These are phyloP conservation scores for Begonia fuchsioides DNA, from an alignment of 306 rosid species.

Conservation along the genomic window DNA sequence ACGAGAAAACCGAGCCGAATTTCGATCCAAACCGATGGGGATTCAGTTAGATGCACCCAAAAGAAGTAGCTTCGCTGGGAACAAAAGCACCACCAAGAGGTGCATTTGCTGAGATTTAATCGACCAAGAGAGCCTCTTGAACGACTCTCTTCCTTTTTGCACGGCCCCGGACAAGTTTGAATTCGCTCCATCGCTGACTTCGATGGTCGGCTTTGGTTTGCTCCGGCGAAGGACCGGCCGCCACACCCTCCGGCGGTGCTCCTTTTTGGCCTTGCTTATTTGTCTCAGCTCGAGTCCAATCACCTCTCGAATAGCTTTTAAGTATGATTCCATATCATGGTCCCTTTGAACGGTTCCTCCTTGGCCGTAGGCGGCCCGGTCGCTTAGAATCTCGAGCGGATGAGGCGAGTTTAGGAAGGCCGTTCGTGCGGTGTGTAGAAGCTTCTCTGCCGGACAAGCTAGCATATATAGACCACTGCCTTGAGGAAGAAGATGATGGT, in stretches of 20 bases:
- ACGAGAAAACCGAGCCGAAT: conserved; percentile 15
- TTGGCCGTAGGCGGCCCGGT: conserved; percentile 72
- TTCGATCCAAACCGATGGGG: too few relatives aligned
- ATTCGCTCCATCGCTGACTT: conserved; percentile 24
- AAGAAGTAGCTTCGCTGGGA: conserved; percentile 52
- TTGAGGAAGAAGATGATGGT: conserved; percentile 70
- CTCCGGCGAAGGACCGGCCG: conserved; percentile 32
- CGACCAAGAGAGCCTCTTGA: conserved; percentile 56
- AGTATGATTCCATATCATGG: conserved; percentile 81
- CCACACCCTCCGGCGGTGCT: conserved; percentile 60
- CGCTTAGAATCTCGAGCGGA: conserved; percentile 81
- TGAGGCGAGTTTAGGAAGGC: conserved; percentile 82
- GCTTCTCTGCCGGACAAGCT: conserved; percentile 34
- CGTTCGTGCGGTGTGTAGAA: conserved; percentile 46
- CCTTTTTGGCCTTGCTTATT: conserved; percentile 46
- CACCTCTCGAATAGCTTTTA: conserved; percentile 43
- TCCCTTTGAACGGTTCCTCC: conserved; percentile 79
- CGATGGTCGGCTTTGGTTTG: too few relatives aligned
- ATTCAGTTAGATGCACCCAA: conserved; percentile 16
- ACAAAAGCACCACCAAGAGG: conserved; percentile 49
- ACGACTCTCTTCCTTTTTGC: conserved; percentile 46
- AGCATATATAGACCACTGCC: conserved; percentile 79
- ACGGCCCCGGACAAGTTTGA: conserved; percentile 45
- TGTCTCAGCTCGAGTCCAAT: conserved; percentile 59
- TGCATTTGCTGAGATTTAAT: conserved; percentile 78